These are phyloP conservation scores for Buxus sempervirens DNA, from an alignment of 164 flowering plant genomes.

Conservation along the genomic window DNA sequence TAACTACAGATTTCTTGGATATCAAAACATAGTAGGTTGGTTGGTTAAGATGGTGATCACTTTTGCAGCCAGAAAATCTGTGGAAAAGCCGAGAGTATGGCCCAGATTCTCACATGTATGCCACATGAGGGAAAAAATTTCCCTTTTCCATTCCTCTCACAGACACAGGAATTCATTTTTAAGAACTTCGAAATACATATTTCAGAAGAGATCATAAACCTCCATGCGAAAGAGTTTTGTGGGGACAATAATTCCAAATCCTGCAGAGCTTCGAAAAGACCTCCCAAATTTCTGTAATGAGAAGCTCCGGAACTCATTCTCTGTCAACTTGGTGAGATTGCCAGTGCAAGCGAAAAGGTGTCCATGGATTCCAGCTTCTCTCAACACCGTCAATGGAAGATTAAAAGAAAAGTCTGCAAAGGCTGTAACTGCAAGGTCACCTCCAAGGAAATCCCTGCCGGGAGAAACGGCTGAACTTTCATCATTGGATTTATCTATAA, in stretches of 20 bases:
- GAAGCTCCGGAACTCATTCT: conserved; percentile 50
- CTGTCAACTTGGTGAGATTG: conserved; percentile 60
- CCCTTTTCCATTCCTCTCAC: background rate
- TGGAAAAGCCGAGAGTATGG: background rate
- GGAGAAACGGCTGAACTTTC: conserved; percentile 33
- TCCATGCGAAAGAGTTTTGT: conserved; percentile 84
- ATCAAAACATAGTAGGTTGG: no score
- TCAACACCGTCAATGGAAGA: conserved; percentile 67
- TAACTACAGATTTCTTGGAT: no score
- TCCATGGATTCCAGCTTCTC: conserved; percentile 85
- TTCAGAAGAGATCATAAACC: conserved; percentile 43
- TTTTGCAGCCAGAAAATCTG: no score
- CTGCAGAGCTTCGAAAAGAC: conserved; percentile 69
- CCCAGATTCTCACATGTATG: background rate
- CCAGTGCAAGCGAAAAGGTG: conserved; percentile 82
- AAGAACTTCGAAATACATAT: background rate
- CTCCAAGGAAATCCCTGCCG: conserved; percentile 75
- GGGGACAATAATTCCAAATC: conserved; percentile 74
- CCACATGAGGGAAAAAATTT: background rate
- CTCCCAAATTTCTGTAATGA: conserved; percentile 51
- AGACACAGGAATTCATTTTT: background rate
- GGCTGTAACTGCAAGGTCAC: conserved; percentile 81
- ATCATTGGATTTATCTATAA: conserved; percentile 26
- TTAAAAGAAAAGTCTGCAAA: conserved; percentile 93
- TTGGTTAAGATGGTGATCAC: no score